Evolutionary conservation across 805 yeast genomes (phyloP).

Genomic region (Ogataea methanolica): DNA sequence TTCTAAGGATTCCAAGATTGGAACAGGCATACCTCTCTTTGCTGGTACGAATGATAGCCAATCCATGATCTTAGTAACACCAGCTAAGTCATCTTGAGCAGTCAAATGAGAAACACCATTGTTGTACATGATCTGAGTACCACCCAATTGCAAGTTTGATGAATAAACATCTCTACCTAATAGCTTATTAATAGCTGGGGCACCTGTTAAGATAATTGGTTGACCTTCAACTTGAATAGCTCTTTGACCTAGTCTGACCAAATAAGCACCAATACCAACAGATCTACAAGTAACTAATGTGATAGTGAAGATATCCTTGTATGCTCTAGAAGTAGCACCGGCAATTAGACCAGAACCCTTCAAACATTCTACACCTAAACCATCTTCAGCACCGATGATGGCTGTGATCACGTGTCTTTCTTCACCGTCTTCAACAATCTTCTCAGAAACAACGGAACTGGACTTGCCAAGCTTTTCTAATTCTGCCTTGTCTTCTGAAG

Average conservation of each 20-base stretch:
- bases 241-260: slow-evolving; percentile 97
- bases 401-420: slow-evolving; percentile 77
- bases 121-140: slow-evolving; percentile 97
- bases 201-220: slow-evolving; percentile 98
- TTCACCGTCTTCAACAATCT: slow-evolving; percentile 79
- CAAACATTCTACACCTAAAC: slow-evolving; percentile 97
- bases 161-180: slow-evolving; percentile 96
- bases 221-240: slow-evolving; percentile 98
- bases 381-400: slow-evolving; percentile 91
- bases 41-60: slow-evolving; percentile 97
- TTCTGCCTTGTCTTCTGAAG: slow-evolving; percentile 56
- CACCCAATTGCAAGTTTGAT: slow-evolving; percentile 96
- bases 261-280: slow-evolving; percentile 99
- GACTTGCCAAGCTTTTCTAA: slow-evolving; percentile 57
- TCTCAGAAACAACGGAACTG: slow-evolving; percentile 66
- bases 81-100: slow-evolving; percentile 94
- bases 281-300: slow-evolving; percentile 99
- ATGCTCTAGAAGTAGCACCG: slow-evolving; percentile 97
- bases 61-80: slow-evolving; percentile 88
- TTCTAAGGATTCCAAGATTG: slow-evolving; percentile 65
- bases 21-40: slow-evolving; percentile 83
- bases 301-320: slow-evolving; percentile 94
- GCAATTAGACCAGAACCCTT: slow-evolving; percentile 98
- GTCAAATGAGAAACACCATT: slow-evolving; percentile 98
- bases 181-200: slow-evolving; percentile 95